Evolutionary conservation across 2,329 filamentous ascomycete species (phyloP), one percentile per base, ranked within the genome.

Genomic region (Fusarium nematophilum): DNA sequence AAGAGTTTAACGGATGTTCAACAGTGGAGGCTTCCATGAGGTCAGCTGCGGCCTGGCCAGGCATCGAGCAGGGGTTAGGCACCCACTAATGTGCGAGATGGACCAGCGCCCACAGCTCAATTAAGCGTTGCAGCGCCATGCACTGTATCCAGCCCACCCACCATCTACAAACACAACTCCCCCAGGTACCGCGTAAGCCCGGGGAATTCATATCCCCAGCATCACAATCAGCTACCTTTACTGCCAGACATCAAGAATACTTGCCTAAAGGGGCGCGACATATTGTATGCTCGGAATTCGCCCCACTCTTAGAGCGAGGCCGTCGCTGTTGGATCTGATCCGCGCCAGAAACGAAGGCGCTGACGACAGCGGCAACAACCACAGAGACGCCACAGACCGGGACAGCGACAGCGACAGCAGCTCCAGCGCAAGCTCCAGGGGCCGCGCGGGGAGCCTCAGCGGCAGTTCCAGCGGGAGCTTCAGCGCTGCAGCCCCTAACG

Each of bases 261-360:
- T 33, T 42, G 55, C 58, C 65, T 31, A 48, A 31, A 48, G 30
- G 56, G 64, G 50, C 62, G 39, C 23, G 29, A 21, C 21, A 36
- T 53, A 51, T 68, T 79, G 77, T 64, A 84, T 84, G 81, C 73
- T 82, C 68, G 82, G 82, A 74, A 75, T 84, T 54, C 76, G 75
- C 53, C 79, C 79, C 47, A 76, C 75, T 57, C 74, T 85, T 64
- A 80, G 76, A 80, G 78, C 80, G 67, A 78, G 81, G 74, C 81
- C 79, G 66, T 84, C 81, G 59, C 73, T 85, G 65, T 78, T 85
- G 72, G 82, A 84, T 58, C 76, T 85, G 55, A 73, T 81, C 62
- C 75, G 76, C 57, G 68, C 74, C 64, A 69, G 69, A 55, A 74
- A 68, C 68, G 67, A 68, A 66, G 65, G 64, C 53, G 65, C 61